A percentile compares a stretch with the other conserved stretches of the same genome.
These are phyloP conservation scores for Amylocarpus encephaloides DNA, from an alignment of 2,329 filamentous ascomycete species.

Conservation along the genomic window DNA sequence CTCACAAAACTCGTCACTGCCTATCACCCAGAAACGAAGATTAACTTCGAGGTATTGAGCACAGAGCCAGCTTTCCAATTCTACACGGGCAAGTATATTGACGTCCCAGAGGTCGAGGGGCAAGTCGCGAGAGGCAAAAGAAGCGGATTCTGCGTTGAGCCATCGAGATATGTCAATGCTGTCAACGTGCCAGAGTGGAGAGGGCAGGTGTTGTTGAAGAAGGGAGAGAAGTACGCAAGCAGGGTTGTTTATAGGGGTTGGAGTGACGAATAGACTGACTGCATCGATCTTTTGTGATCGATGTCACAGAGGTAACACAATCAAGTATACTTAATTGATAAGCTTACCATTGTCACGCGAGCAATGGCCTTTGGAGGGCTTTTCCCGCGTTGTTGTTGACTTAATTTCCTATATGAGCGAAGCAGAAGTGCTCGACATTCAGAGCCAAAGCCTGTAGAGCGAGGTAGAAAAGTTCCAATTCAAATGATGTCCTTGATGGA, in stretches of 20 bases:
- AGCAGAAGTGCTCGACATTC: too few relatives aligned
- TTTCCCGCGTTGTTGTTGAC: too few relatives aligned
- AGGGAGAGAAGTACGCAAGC: conserved; percentile 75
- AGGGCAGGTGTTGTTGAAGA: conserved; percentile 72
- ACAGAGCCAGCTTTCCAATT: conserved; percentile 97
- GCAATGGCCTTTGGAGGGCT: too few relatives aligned
- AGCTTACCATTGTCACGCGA: too few relatives aligned
- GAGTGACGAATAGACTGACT: conserved; percentile 46
- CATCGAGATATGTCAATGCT: conserved; percentile 84
- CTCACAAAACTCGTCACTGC: conserved; percentile 65
- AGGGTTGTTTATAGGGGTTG: conserved; percentile 80
- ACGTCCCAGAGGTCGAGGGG: conserved; percentile 62
- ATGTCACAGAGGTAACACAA: too few relatives aligned
- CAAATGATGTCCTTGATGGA: too few relatives aligned
- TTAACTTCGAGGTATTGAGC: conserved; percentile 81
- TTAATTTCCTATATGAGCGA: too few relatives aligned
- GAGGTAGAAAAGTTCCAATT: too few relatives aligned
- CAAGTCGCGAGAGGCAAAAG: conserved; percentile 59
- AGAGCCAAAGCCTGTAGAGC: too few relatives aligned
- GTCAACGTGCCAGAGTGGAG: conserved; percentile 76
- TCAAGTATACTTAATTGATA: too few relatives aligned
- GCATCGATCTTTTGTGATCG: too few relatives aligned
- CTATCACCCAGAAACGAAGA: conserved; percentile 63
- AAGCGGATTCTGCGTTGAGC: conserved; percentile 86
- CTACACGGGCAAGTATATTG: conserved; percentile 82